A percentile compares a stretch with the other conserved stretches of the same genome.
Conservation (phyloP, 441 rosid genomes). For the Gossypium laxum region DNA sequence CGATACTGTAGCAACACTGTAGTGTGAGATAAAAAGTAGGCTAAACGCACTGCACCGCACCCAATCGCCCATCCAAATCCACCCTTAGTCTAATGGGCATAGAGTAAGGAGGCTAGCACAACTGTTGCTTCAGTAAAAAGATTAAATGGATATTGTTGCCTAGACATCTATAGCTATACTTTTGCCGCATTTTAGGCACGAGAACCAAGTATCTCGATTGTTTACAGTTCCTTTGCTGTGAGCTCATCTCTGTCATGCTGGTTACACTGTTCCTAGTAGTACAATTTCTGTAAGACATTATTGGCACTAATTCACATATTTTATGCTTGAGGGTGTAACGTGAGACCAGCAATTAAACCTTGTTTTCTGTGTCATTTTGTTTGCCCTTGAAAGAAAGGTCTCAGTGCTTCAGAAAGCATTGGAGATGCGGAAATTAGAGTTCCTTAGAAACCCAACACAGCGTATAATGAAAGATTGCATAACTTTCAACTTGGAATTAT, state of each 20-base stretch:
- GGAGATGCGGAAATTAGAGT: background rate
- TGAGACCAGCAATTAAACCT: background rate
- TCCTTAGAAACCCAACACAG: background rate
- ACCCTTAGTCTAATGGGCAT: background rate
- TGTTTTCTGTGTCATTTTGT: background rate
- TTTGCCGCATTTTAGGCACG: background rate
- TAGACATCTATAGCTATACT: background rate
- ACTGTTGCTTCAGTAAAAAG: background rate
- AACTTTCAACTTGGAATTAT: background rate
- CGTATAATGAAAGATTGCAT: background rate
- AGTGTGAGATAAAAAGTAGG: too few species aligned
- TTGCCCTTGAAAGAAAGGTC: background rate
- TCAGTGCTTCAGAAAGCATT: background rate
- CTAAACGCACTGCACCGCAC: too few species aligned
- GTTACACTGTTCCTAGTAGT: background rate
- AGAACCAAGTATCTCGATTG: background rate
- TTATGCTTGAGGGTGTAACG: background rate
- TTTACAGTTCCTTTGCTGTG: background rate
- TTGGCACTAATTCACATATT: background rate
- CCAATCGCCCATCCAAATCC: too few species aligned
- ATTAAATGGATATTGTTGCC: background rate
- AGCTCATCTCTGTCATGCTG: background rate
- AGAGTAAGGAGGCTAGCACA: background rate
- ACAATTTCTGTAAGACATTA: constrained; percentile 3
- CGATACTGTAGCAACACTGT: too few species aligned